phyloP scores from a whole-genome alignment of 495 filamentous ascomycete genomes.

The Glarea lozoyensis region DNA sequence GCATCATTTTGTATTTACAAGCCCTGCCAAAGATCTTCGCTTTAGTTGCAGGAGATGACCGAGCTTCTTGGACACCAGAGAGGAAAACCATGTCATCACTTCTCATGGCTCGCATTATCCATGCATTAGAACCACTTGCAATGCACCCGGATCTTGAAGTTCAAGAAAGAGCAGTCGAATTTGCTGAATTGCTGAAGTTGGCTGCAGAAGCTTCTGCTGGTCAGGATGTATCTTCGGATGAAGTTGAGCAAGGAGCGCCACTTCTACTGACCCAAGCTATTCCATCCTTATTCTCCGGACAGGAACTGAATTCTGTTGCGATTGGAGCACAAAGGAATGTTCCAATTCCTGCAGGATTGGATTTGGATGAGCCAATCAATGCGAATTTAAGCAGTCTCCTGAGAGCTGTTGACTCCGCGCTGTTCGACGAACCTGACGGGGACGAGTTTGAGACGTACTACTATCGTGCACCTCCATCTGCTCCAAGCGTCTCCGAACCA shows the following conservation, averaged over 20 bases:
- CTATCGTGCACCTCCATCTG: constrained; percentile 32
- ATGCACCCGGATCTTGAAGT: constrained; percentile 84
- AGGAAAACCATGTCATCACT: constrained; percentile 63
- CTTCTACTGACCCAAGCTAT: constrained; percentile 80
- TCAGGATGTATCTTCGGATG: constrained; percentile 45
- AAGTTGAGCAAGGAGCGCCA: constrained; percentile 47
- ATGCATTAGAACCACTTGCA: constrained; percentile 67
- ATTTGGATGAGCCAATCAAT: constrained; percentile 76
- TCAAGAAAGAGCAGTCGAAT: constrained; percentile 92
- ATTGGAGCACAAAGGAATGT: constrained; percentile 78
- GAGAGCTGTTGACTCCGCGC: constrained; percentile 44
- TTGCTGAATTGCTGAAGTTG: constrained; percentile 77
- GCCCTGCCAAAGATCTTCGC: constrained; percentile 77
- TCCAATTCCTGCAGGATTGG: constrained; percentile 61
- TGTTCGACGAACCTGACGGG: constrained; percentile 40
- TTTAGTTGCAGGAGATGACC: constrained; percentile 47
- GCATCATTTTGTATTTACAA: constrained; percentile 73
- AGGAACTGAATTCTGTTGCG: constrained; percentile 88
- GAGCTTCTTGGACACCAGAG: constrained; percentile 48
- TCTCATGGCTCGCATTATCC: constrained; percentile 67
- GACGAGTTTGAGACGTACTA: constrained; percentile 71
- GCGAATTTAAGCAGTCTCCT: constrained; percentile 57
- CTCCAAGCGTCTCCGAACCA: constrained; percentile 34
- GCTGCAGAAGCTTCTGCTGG: constrained; percentile 67
- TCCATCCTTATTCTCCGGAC: constrained; percentile 73